A percentile compares a stretch with the other conserved stretches of the same genome.
Evolutionary conservation across 202 grass and related monocot genomes (phyloP).

Genomic region (Eragrostis tef): DNA sequence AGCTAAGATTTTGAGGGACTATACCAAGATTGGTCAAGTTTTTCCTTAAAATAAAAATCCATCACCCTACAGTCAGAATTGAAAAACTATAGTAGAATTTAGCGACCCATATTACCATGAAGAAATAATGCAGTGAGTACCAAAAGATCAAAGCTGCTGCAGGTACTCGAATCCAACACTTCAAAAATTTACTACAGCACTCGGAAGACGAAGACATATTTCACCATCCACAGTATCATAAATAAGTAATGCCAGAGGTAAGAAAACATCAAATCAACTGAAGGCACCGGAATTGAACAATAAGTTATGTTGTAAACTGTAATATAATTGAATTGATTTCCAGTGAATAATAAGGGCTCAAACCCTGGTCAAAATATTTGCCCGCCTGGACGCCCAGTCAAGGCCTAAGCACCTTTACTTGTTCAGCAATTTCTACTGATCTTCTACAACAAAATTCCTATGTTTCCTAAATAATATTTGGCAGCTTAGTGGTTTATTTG

Average conservation of each 20-base stretch:
- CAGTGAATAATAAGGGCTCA: constrained; percentile 38
- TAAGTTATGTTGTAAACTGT: constrained; percentile 21
- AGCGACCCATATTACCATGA: too few species aligned
- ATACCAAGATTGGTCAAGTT: too few species aligned
- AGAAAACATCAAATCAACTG: constrained; percentile 20
- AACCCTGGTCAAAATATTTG: constrained; percentile 52
- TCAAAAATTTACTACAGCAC: too few species aligned
- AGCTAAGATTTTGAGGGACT: too few species aligned
- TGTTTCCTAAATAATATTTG: constrained; percentile 53
- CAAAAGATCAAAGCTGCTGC: too few species aligned
- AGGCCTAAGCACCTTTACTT: constrained; percentile 13
- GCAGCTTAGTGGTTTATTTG: constrained; percentile 47
- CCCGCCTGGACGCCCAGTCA: neutral
- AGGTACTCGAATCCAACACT: too few species aligned
- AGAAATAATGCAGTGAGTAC: too few species aligned
- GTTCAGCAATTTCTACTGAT: constrained; percentile 40
- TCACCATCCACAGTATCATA: neutral
- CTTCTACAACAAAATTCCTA: constrained; percentile 56
- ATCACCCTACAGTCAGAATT: too few species aligned
- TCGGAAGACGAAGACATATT: neutral
- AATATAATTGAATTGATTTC: constrained; percentile 40
- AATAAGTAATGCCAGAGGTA: neutral
- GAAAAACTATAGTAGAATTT: too few species aligned
- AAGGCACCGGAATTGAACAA: neutral
- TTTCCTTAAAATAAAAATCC: too few species aligned